phyloP scores from a whole-genome alignment of 805 yeast species.

The Candida piceae region DNA sequence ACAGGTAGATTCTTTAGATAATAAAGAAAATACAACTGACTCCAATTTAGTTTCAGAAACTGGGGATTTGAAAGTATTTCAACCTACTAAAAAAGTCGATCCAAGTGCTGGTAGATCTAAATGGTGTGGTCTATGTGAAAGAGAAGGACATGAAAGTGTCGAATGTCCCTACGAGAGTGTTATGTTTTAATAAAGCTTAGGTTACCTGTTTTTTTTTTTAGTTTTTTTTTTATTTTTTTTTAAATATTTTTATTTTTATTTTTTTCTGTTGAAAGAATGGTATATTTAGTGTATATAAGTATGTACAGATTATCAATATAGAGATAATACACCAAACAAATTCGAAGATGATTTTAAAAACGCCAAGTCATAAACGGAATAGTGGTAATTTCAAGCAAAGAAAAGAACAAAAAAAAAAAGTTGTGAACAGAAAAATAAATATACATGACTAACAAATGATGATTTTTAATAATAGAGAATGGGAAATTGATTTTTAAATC shows the following conservation, averaged over 20 bases:
- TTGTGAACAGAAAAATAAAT: neutral
- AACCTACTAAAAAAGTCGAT: conserved; percentile 46
- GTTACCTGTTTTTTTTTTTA: neutral
- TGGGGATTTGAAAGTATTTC: conserved; percentile 34
- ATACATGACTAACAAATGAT: too few species aligned
- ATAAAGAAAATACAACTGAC: too few species aligned
- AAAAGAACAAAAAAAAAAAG: neutral
- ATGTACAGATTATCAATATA: too few species aligned
- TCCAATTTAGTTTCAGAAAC: conserved; percentile 3
- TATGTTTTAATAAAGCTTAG: conserved; percentile 16
- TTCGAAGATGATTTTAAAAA: too few species aligned
- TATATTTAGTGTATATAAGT: conserved; percentile 9
- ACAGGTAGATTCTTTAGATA: neutral
- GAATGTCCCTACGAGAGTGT: conserved; percentile 80
- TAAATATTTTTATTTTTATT: too few species aligned
- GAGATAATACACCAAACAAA: too few species aligned
- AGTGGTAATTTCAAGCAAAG: neutral
- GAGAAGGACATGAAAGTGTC: conserved; percentile 80
- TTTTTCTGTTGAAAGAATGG: neutral
- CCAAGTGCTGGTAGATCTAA: conserved; percentile 68
- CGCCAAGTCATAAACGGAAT: too few species aligned
- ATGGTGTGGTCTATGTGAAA: conserved; percentile 94
- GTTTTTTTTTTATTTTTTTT: neutral
- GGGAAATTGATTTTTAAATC: too few species aligned
- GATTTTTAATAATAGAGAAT: too few species aligned